These are phyloP conservation scores for Leishmania lainsoni DNA, from an alignment of 208 protist genomes.

Conservation along the genomic window DNA sequence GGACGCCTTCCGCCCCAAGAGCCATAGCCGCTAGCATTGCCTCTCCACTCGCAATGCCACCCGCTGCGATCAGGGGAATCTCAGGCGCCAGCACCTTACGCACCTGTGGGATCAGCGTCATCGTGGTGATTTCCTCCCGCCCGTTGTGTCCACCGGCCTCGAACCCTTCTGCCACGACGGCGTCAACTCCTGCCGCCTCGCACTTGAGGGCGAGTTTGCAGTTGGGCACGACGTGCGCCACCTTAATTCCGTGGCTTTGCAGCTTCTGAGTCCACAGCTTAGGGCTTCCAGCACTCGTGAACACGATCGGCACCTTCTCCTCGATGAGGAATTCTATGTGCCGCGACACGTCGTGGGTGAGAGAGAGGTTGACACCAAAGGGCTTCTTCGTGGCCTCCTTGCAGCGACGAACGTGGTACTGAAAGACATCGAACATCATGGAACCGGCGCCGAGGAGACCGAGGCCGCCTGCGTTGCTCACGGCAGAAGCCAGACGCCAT, in stretches of 20 bases:
- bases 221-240: slow-evolving; percentile 82
- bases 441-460: slow-evolving; percentile 81
- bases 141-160: slow-evolving; percentile 78
- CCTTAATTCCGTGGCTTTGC: slow-evolving; percentile 65
- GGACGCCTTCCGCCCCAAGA: slow-evolving; percentile 79
- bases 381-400: slow-evolving; percentile 54
- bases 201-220: slow-evolving; percentile 81
- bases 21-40: slow-evolving; percentile 69
- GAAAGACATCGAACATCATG: slow-evolving; percentile 69
- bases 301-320: slow-evolving; percentile 83
- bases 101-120: slow-evolving; percentile 71
- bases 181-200: slow-evolving; percentile 67
- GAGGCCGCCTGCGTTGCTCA: slow-evolving; percentile 89
- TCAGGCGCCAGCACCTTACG: slow-evolving; percentile 47
- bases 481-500: slow-evolving; percentile 74
- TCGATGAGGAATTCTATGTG: slow-evolving; percentile 77
- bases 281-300: slow-evolving; percentile 86
- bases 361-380: slow-evolving; percentile 83
- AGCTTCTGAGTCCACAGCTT: slow-evolving; percentile 72
- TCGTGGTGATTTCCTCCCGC: slow-evolving; percentile 66
- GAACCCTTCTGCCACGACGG: slow-evolving; percentile 84
- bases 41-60: slow-evolving; percentile 62
- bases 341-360: slow-evolving; percentile 36
- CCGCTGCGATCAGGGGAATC: slow-evolving; percentile 78
- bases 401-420: slow-evolving; percentile 57